These are phyloP conservation scores for Alternaria arbusti DNA, from an alignment of 2,329 filamentous ascomycete species.

Conservation along the genomic window DNA sequence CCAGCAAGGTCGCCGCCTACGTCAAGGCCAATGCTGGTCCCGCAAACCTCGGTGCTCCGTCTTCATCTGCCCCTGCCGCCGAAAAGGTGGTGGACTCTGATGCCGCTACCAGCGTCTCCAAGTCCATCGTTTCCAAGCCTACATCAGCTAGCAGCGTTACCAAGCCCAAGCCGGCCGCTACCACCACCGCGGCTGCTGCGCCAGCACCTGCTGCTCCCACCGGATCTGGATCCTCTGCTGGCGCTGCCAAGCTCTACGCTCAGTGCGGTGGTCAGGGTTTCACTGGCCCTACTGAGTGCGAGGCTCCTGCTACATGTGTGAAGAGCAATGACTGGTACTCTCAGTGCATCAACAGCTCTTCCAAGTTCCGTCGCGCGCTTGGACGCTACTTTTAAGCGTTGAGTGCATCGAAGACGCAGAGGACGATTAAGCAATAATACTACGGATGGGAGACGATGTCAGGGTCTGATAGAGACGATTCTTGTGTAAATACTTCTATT, in stretches of 20 bases:
- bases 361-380: conserved; percentile 14
- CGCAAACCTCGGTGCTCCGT: conserved; percentile 19
- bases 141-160: not conserved
- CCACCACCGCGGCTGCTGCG: not conserved
- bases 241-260: conserved; percentile 19
- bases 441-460: not conserved
- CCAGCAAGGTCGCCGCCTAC: conserved; percentile 24
- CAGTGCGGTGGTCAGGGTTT: conserved; percentile 54
- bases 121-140: not conserved
- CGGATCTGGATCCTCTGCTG: not conserved
- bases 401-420: fast-evolving
- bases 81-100: not conserved
- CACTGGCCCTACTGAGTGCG: conserved; percentile 47
- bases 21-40: conserved; percentile 31
- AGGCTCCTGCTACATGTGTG: conserved; percentile 45
- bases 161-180: not conserved
- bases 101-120: not conserved
- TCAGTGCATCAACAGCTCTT: conserved; percentile 43
- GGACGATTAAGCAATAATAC: not conserved
- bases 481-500: conserved; percentile 1
- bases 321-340: conserved; percentile 50
- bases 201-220: not conserved
- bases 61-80: not conserved
- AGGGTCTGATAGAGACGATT: not conserved
- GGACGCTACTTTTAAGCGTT: not conserved